Evolutionary conservation across 352 stramenopile genomes (phyloP), one percentile per base, ranked within the genome.

Genomic region (Phytophthora idaei): DNA sequence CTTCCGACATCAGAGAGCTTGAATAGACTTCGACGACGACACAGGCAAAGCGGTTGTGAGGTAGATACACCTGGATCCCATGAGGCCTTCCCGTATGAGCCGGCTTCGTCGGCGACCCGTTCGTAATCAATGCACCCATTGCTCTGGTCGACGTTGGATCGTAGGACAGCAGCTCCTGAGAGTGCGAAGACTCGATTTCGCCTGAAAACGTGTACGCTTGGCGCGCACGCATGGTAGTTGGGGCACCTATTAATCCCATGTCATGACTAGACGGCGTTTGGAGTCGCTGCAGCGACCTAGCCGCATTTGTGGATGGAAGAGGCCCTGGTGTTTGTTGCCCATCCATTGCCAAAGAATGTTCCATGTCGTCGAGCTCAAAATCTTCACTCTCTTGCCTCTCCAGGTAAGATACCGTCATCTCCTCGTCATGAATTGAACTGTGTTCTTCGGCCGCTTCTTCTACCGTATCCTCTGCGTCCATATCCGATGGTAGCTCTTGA

Each of bases 11-110:
- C 9, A 79, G 54, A n/a, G 73, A 78, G 21, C 56, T 80, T 1
- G 83, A 53, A 62, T 79, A 77, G 17, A 90, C 74, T 54, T 90
- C 78, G n/a, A 95, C 67, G 15, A 89, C 78, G 27, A 95, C 83
- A 42, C 80, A 94, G 0, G 83, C 85, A 64, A 96, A 96, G 10
- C 89, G 83, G 44, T 96, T 96, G 21, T 93, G 85, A 5, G 89
- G 85, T 7, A 96, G 69, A 58, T 96, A 96, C 28, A 96, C 85
- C 67, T 91, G 82, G 51, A 95, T 61, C 3, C 75, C 77, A 21
- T 81, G 68, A 46, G 73, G 1, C 31, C 79, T 82, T 4, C 66
- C 76, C 29, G 57, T 73, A 31, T 84, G 70, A 9, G 62, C 28
- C 44, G 61, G 61, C 46, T 88, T 85, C 15, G 73, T 67, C 25